A percentile compares a stretch with the other conserved stretches of the same genome.
Evolutionary conservation across 345 rosid genomes (phyloP).

Genomic region (Tarenaya hassleriana): DNA sequence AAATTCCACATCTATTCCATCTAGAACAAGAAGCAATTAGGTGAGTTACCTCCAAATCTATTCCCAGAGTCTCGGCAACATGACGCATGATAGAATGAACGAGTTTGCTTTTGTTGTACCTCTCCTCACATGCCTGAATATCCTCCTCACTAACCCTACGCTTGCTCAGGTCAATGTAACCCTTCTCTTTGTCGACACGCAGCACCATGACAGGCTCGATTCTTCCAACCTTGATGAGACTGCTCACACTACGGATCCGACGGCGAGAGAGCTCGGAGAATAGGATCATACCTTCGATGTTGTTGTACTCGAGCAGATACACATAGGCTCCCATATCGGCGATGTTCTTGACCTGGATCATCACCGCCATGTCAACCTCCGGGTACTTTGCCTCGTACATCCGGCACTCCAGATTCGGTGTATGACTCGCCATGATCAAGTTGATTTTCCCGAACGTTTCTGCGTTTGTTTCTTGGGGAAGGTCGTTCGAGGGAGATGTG

Average conservation of each 20-base stretch:
- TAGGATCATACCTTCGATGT: conserved; percentile 93
- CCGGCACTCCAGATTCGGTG: conserved; percentile 87
- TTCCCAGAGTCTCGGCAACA: conserved; percentile 19
- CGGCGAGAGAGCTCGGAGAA: conserved; percentile 99
- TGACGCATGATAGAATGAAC: conserved; percentile 23
- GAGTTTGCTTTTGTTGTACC: conserved; percentile 95
- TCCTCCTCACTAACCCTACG: conserved; percentile 94
- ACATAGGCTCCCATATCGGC: conserved; percentile 99
- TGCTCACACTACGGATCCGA: conserved; percentile 92
- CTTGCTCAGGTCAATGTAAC: conserved; percentile 93
- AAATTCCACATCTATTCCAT: not conserved
- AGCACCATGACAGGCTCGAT: conserved; percentile 99
- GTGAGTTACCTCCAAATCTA: conserved; percentile 44
- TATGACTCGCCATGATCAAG: conserved; percentile 41
- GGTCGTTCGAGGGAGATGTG: no score
- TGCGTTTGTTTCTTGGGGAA: no score
- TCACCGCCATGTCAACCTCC: conserved; percentile 96
- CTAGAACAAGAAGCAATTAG: not conserved
- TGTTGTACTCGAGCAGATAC: conserved; percentile 89
- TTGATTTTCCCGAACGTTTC: no score
- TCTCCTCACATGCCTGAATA: conserved; percentile 88
- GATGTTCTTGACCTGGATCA: conserved; percentile 95
- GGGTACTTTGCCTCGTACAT: conserved; percentile 95
- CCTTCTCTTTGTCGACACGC: conserved; percentile 94
- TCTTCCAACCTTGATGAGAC: conserved; percentile 89